Evolutionary conservation across 2,329 filamentous ascomycete species (phyloP).

Genomic region (Leptographium galeiforme): DNA sequence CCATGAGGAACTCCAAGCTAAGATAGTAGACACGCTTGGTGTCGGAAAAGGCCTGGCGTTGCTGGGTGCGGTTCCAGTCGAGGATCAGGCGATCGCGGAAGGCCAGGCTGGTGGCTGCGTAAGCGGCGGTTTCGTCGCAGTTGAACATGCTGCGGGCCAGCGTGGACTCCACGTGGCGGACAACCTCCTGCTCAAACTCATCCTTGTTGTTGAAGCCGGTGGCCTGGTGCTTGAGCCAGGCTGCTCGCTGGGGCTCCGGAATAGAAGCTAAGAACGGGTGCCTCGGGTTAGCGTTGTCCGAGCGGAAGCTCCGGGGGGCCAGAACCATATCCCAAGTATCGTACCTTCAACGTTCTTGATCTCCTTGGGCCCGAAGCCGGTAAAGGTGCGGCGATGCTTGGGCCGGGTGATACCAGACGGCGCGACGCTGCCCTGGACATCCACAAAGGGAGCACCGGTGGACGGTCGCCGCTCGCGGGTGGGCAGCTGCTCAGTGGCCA

Average conservation of each 20-base stretch:
- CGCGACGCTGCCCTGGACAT: slow-evolving; percentile 76
- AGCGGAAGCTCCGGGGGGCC: background rate
- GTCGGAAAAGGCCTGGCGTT: slow-evolving; percentile 82
- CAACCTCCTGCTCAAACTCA: slow-evolving; percentile 74
- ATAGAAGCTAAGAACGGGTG: slow-evolving; percentile 49
- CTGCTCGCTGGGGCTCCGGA: slow-evolving; percentile 74
- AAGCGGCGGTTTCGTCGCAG: slow-evolving; percentile 89
- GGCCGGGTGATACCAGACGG: slow-evolving; percentile 74
- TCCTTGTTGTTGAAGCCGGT: slow-evolving; percentile 65
- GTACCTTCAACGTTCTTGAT: slow-evolving; percentile 88
- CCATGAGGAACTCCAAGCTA: slow-evolving; percentile 96
- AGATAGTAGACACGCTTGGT: slow-evolving; percentile 95
- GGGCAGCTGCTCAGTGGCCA: slow-evolving; percentile 22
- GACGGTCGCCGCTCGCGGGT: slow-evolving; percentile 69
- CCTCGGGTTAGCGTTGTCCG: background rate
- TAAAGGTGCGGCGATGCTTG: slow-evolving; percentile 95
- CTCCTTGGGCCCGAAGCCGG: slow-evolving; percentile 78
- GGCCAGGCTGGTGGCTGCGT: slow-evolving; percentile 79
- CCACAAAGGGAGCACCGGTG: slow-evolving; percentile 67
- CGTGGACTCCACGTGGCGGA: slow-evolving; percentile 92
- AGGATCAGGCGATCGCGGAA: slow-evolving; percentile 87
- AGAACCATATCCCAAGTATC: slow-evolving; percentile 8
- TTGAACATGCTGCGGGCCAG: slow-evolving; percentile 95
- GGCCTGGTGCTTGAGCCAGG: slow-evolving; percentile 54
- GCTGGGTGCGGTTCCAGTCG: slow-evolving; percentile 97